These are phyloP conservation scores for Fragilaria crotonensis DNA, from an alignment of 108 stramenopile genomes.

Conservation along the genomic window DNA sequence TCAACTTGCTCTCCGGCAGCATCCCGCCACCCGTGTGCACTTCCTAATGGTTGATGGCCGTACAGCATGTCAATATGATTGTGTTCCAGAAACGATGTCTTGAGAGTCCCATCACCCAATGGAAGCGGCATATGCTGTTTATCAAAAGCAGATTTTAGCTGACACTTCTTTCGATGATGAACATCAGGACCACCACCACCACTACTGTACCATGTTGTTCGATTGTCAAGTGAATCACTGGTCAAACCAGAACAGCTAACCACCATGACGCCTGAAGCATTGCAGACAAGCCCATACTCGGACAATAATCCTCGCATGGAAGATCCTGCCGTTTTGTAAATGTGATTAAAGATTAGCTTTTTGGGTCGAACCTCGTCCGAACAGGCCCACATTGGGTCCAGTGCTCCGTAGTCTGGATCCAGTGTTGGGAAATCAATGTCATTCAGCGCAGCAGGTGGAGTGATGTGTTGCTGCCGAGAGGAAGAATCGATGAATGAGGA, in stretches of 20 bases:
- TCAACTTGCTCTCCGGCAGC: neutral
- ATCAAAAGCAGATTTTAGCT: conserved; percentile 11
- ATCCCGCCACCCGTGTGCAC: conserved; percentile 11
- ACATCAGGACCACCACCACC: too few relatives aligned
- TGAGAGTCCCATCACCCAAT: neutral
- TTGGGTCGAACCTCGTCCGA: neutral
- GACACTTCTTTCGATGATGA: conserved; percentile 15
- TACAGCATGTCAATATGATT: conserved; percentile 33
- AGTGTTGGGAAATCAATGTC: too few relatives aligned
- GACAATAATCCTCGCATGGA: conserved; percentile 36
- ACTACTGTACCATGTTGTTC: neutral
- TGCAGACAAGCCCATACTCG: conserved; percentile 27
- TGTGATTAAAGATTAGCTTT: conserved; percentile 44
- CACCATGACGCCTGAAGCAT: conserved; percentile 18
- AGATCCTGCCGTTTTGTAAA: conserved; percentile 57
- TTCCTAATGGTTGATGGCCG: conserved; percentile 41
- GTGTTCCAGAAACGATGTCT: conserved; percentile 13
- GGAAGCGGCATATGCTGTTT: conserved; percentile 2
- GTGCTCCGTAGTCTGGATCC: neutral
- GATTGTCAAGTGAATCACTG: conserved; percentile 1
- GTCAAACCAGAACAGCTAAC: conserved; percentile 5
- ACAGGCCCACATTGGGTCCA: neutral
- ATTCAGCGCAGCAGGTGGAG: too few relatives aligned
- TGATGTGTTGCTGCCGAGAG: too few relatives aligned
- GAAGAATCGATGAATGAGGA: too few relatives aligned